Conservation (phyloP, 2,329 filamentous ascomycete genomes). For the Bipolaris victoriae region DNA sequence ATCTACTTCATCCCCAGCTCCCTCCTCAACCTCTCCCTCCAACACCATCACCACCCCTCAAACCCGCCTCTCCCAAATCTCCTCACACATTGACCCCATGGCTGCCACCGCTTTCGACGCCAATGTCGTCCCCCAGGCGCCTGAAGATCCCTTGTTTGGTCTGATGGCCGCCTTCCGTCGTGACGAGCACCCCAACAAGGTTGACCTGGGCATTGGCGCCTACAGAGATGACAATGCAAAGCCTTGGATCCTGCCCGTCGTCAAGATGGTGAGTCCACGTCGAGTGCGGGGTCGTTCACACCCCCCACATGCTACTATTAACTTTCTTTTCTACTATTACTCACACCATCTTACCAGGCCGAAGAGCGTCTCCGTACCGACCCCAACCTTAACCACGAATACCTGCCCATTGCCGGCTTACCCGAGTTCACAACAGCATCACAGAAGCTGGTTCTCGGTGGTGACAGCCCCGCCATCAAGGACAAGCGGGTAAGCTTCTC, state of each 20-base stretch:
- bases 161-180: slow-evolving; percentile 86
- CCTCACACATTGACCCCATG: slow-evolving; percentile 72
- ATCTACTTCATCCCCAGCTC: slow-evolving; percentile 16
- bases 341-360: slow-evolving; percentile 64
- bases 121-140: slow-evolving; percentile 82
- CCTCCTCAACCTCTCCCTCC: slow-evolving; percentile 19
- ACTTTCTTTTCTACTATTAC: neutral
- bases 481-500: slow-evolving; percentile 72
- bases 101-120: slow-evolving; percentile 73
- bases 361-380: slow-evolving; percentile 88
- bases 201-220: slow-evolving; percentile 93
- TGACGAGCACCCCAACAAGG: slow-evolving; percentile 77
- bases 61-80: slow-evolving; percentile 62
- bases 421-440: slow-evolving; percentile 85
- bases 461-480: slow-evolving; percentile 77
- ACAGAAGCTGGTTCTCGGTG: slow-evolving; percentile 85
- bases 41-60: slow-evolving; percentile 29
- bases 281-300: neutral
- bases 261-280: slow-evolving; percentile 77
- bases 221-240: slow-evolving; percentile 96
- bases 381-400: slow-evolving; percentile 95
- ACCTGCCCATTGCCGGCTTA: slow-evolving; percentile 93
- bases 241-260: slow-evolving; percentile 95
- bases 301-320: neutral
- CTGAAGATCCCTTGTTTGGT: slow-evolving; percentile 94